A percentile compares a stretch with the other conserved stretches of the same genome.
Evolutionary conservation across 352 stramenopile species (phyloP).

Genomic region (Phytopythium ostracodes): DNA sequence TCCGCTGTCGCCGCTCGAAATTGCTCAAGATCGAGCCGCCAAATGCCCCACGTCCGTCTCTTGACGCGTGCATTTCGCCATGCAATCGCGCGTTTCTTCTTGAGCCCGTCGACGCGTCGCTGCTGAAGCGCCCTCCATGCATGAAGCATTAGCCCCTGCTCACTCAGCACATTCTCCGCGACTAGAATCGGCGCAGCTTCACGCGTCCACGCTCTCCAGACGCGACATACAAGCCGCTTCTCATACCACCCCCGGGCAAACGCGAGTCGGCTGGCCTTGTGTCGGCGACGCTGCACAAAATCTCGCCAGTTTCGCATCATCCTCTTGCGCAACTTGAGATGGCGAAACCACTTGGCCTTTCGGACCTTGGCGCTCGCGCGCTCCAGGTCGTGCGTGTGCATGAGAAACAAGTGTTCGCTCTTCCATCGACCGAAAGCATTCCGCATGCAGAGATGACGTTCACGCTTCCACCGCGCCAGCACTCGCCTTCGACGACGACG

Average conservation of each 20-base stretch:
- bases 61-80: slow-evolving; percentile 3
- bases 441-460: slow-evolving; percentile 4
- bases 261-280: neutral
- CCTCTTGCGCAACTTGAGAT: slow-evolving; percentile 20
- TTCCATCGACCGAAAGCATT: slow-evolving; percentile 10
- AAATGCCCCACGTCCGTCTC: neutral
- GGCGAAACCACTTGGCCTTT: slow-evolving; percentile 17
- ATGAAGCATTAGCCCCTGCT: slow-evolving; percentile 7
- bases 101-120: slow-evolving; percentile 2
- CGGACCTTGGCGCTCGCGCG: slow-evolving; percentile 7
- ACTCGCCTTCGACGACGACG: slow-evolving; percentile 9
- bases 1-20: neutral
- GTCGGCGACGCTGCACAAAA: slow-evolving; percentile 6
- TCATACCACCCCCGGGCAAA: neutral
- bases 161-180: slow-evolving; percentile 8
- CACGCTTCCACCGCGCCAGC: slow-evolving; percentile 11
- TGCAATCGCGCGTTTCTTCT: slow-evolving; percentile 8
- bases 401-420: slow-evolving; percentile 5
- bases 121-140: slow-evolving; percentile 6
- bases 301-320: slow-evolving; percentile 13
- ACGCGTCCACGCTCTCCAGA: slow-evolving; percentile 7
- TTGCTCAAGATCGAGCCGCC: neutral
- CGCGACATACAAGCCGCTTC: slow-evolving; percentile 2
- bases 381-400: slow-evolving; percentile 8
- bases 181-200: slow-evolving; percentile 4